Evolutionary conservation across 2,329 filamentous ascomycete genomes (phyloP), one percentile per base, ranked within the genome.

Genomic region (Myrmaecium sp.): DNA sequence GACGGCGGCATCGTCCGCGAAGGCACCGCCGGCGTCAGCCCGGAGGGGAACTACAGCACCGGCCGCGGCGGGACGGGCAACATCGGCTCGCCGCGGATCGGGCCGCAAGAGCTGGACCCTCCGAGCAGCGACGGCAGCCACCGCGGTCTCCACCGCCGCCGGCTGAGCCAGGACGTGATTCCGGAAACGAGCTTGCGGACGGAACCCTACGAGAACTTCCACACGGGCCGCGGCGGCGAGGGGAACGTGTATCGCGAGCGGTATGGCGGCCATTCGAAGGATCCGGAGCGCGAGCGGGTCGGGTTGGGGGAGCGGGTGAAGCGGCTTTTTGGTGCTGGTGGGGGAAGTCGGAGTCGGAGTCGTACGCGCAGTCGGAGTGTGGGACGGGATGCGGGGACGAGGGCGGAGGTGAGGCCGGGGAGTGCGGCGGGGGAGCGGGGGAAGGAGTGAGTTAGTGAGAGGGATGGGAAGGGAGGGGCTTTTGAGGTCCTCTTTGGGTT

Each of bases 171-270:
- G 26, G 57, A 61, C 30, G 37, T 52, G 25, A 47, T 62, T 9
- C 58, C 58, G 13, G 57, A 61, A 37, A 47, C 49, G 14, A 48
- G 52, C 10, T 43, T 52, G 23, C 44, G 55, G 22, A 39, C 41
- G 15, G 31, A 41, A 11, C 48, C 47, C 21, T 42, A 52, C 20
- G 54, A 57, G 14, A 55, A 60, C 33, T 61, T 52, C 34, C 57
- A 60, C 37, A 60, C 57, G 5, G 57, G 57, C n/a, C 49, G 58
- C 11, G 58, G 57, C 16, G 58, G 58, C 8, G 49, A 46, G 18
- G 58, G 58, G 15, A 62, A 62, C 35, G 47, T 58, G 11, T 49
- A 61, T 38, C 55, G 51, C 36, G 57, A 60, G 31, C 58, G 57
- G 37, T 57, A 55, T 30, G 54, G 55, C 17, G 57, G 56, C n/a